Conservation (phyloP, 805 yeast genomes). For the Yamadazyma scolyti region DNA sequence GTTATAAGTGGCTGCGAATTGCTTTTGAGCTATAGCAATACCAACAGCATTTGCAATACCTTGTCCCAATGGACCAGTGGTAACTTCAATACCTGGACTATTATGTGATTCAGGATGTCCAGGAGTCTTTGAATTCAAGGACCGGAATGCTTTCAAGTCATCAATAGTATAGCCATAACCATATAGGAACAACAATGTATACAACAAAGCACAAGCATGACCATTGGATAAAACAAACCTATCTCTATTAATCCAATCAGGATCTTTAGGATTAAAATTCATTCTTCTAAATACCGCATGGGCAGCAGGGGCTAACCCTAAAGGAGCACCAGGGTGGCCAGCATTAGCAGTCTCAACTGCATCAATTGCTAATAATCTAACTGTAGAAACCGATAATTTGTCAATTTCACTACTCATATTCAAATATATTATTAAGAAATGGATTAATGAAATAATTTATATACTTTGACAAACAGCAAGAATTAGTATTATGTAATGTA, state of each 20-base stretch:
- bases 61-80: constrained; percentile 99
- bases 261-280: constrained; percentile 87
- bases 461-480: no score
- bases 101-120: constrained; percentile 93
- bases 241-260: constrained; percentile 92
- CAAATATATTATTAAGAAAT: no score
- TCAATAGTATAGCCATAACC: constrained; percentile 81
- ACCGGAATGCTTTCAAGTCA: constrained; percentile 88
- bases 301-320: constrained; percentile 96
- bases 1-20: constrained; percentile 90
- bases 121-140: constrained; percentile 85
- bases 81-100: constrained; percentile 90
- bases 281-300: constrained; percentile 79
- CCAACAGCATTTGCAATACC: constrained; percentile 97
- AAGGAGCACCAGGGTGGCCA: constrained; percentile 99
- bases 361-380: constrained; percentile 86
- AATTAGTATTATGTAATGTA: no score
- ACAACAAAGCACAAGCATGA: constrained; percentile 89
- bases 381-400: constrained; percentile 74
- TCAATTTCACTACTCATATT: constrained; percentile 42
- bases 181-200: constrained; percentile 77
- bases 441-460: no score
- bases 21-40: constrained; percentile 90
- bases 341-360: constrained; percentile 85
- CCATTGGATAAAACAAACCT: constrained; percentile 95